Percentiles rank a stretch among this genome's conserved stretches.
Evolutionary conservation across 176 grass and related monocot genomes (phyloP).

Genomic region (Tuctoria greenei): DNA sequence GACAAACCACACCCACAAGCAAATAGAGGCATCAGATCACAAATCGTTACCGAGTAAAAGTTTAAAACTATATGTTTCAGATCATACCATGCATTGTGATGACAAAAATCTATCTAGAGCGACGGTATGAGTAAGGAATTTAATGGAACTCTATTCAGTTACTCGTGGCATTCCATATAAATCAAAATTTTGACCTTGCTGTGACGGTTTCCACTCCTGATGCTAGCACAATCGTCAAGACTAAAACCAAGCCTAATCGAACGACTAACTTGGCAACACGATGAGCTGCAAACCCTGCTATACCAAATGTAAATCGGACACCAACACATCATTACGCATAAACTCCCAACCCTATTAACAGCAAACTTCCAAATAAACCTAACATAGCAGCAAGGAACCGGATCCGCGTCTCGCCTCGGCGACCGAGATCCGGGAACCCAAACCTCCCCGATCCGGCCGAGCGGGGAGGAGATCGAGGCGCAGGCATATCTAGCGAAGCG

Average conservation of each 20-base stretch:
- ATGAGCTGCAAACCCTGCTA: neutral
- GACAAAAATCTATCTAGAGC: neutral
- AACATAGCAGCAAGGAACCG: neutral
- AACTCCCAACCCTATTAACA: neutral
- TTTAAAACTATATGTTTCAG: neutral
- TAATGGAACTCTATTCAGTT: neutral
- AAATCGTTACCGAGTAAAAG: neutral
- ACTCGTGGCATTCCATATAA: neutral
- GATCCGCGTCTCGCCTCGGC: slow-evolving; percentile 11
- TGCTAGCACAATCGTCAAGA: neutral
- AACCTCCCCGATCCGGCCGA: neutral
- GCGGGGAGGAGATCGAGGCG: neutral
- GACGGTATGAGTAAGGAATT: neutral
- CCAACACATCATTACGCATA: neutral
- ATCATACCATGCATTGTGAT: neutral
- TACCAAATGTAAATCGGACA: neutral
- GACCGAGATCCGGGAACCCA: slow-evolving; percentile 38
- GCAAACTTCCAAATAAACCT: neutral
- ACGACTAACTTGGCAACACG: neutral
- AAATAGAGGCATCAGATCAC: neutral
- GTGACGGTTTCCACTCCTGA: neutral
- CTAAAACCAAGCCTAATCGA: neutral
- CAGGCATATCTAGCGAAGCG: slow-evolving; percentile 19
- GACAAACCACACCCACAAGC: neutral
- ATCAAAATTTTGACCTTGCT: neutral